Evolutionary conservation across 208 protist species (phyloP).

Genomic region (Phytomonas serpens): DNA sequence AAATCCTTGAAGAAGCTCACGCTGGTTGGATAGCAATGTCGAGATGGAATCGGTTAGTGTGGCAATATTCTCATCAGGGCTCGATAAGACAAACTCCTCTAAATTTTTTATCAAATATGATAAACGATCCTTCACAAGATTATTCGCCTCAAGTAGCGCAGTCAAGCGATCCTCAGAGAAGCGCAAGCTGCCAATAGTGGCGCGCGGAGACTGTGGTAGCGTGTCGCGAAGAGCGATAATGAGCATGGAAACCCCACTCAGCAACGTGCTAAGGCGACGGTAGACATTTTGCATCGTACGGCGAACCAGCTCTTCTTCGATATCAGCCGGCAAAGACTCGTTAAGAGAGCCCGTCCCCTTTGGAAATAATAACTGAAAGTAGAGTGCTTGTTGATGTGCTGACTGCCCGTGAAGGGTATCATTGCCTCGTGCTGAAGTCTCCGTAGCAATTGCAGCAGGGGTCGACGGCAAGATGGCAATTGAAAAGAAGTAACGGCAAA

Average conservation of each 20-base stretch:
- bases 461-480: not conserved
- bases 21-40: constrained; percentile 17
- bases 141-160: constrained; percentile 43
- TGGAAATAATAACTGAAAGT: constrained; percentile 1
- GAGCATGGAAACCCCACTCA: constrained; percentile 46
- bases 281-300: constrained; percentile 14
- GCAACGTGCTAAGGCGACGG: constrained; percentile 31
- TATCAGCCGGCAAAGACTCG: constrained; percentile 8
- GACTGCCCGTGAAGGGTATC: constrained; percentile 1
- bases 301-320: constrained; percentile 11
- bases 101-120: constrained; percentile 28
- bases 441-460: constrained; percentile 8
- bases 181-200: constrained; percentile 39
- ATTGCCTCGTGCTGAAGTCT: not conserved
- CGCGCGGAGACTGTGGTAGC: constrained; percentile 28
- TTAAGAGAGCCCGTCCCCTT: not conserved
- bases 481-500: constrained; percentile 52
- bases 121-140: constrained; percentile 24
- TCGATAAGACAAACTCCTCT: constrained; percentile 17
- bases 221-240: constrained; percentile 46
- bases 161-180: constrained; percentile 44
- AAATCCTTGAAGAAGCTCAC: constrained; percentile 26
- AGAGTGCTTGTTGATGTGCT: not conserved
- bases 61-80: not conserved
- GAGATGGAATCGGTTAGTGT: not conserved